Conservation (phyloP, 2,329 filamentous ascomycete species). For the Mycosphaerella arachidis region DNA sequence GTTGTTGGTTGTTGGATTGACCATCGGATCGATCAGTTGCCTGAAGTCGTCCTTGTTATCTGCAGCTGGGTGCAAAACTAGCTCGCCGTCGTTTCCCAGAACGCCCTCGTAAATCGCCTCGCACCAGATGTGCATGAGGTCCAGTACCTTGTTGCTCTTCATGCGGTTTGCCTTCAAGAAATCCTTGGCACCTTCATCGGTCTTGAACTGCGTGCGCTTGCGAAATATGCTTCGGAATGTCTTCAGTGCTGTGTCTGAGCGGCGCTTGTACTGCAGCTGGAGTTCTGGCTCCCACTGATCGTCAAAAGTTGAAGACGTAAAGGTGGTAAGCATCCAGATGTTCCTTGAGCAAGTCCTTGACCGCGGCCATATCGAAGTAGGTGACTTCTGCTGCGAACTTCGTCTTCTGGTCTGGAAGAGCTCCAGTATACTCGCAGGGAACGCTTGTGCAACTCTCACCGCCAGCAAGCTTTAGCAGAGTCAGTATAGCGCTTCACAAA, state of each 20-base stretch:
- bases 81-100: background rate
- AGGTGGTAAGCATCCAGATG: constrained; percentile 9
- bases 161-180: background rate
- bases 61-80: background rate
- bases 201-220: constrained; percentile 5
- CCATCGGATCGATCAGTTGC: constrained; percentile 5
- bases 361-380: constrained; percentile 11
- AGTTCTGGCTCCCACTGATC: constrained; percentile 16
- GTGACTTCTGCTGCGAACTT: constrained; percentile 14
- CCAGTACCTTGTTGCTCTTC: no score
- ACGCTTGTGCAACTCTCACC: constrained; percentile 21
- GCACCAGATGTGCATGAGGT: no score
- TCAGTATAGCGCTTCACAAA: background rate
- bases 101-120: no score
- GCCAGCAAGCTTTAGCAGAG: constrained; percentile 2
- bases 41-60: background rate
- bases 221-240: constrained; percentile 18
- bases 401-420: constrained; percentile 9
- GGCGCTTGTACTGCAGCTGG: constrained; percentile 3
- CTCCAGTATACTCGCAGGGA: constrained; percentile 10
- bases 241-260: constrained; percentile 8
- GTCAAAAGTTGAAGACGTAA: constrained; percentile 11
- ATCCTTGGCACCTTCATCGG: background rate
- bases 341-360: constrained; percentile 9
- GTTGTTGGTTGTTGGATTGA: background rate